A percentile compares a stretch with the other conserved stretches of the same genome.
These are phyloP conservation scores for Mortierella antarctica DNA, from an alignment of 192 early-diverging fungal species.

Conservation along the genomic window DNA sequence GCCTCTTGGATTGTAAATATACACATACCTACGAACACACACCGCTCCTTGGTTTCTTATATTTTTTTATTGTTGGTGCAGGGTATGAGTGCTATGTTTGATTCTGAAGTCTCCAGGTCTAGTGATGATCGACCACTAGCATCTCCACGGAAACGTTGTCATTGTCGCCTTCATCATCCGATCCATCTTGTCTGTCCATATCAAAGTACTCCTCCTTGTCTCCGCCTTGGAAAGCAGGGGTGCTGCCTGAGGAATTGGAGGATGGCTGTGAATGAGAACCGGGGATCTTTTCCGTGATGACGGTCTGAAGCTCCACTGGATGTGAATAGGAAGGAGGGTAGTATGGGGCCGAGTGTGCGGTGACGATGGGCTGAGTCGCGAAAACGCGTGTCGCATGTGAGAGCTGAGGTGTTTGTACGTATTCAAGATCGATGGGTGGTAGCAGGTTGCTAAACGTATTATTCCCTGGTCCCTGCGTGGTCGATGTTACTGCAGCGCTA, in stretches of 20 bases:
- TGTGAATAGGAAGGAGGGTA: too few species aligned
- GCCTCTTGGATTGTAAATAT: background rate
- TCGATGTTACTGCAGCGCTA: background rate
- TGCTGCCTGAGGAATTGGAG: too few species aligned
- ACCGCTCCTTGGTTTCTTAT: background rate
- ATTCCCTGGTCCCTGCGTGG: background rate
- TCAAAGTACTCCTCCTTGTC: slow-evolving; percentile 52
- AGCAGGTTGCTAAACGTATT: slow-evolving; percentile 4
- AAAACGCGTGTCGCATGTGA: slow-evolving; percentile 37
- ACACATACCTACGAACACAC: background rate
- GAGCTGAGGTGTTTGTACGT: slow-evolving; percentile 20
- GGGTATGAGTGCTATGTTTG: background rate
- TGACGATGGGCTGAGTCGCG: slow-evolving; percentile 24
- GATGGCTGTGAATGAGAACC: background rate
- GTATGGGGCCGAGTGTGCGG: slow-evolving; percentile 6
- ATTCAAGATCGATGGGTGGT: slow-evolving; percentile 18
- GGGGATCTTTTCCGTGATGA: slow-evolving; percentile 32
- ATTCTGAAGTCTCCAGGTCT: background rate
- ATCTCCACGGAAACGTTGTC: slow-evolving; percentile 42
- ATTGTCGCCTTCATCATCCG: slow-evolving; percentile 44
- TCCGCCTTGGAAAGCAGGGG: slow-evolving; percentile 9
- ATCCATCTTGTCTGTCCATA: slow-evolving; percentile 29
- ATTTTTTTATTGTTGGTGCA: background rate
- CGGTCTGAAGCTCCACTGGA: slow-evolving; percentile 19
- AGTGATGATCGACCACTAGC: slow-evolving; percentile 32